Conservation (phyloP, 345 rosid genomes). For the Abelmoschus esculentus region DNA sequence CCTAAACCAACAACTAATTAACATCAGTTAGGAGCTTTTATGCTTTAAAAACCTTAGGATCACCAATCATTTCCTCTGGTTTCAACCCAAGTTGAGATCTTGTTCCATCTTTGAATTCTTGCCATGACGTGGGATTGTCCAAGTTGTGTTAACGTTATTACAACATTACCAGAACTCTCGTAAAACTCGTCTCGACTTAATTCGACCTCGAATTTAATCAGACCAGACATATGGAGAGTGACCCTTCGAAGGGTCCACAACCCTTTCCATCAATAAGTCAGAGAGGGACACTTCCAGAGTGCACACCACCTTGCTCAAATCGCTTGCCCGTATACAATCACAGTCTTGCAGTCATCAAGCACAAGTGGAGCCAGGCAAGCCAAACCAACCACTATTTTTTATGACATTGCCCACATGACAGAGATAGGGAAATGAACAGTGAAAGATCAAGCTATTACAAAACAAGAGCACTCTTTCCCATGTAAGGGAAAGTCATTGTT, state of each 20-base stretch:
- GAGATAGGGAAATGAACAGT: constrained; percentile 6
- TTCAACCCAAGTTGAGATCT: constrained; percentile 25
- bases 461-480: constrained; percentile 46
- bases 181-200: too few species aligned
- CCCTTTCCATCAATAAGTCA: constrained; percentile 17
- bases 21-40: constrained; percentile 8
- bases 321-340: background rate
- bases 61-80: constrained; percentile 8
- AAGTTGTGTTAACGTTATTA: background rate
- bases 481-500: constrained; percentile 25
- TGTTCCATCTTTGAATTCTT: constrained; percentile 13
- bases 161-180: background rate
- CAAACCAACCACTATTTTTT: constrained; percentile 11
- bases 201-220: too few species aligned
- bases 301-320: constrained; percentile 10
- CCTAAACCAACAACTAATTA: background rate
- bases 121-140: constrained; percentile 6
- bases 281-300: constrained; percentile 46
- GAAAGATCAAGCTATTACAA: constrained; percentile 20
- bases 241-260: constrained; percentile 39
- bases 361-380: constrained; percentile 17
- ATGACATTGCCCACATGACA: constrained; percentile 16
- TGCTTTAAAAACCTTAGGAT: constrained; percentile 4
- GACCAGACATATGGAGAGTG: constrained; percentile 20
- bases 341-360: constrained; percentile 1